These are phyloP conservation scores for Tetracladium marchalianum DNA, from an alignment of 495 filamentous ascomycete genomes.

Conservation along the genomic window DNA sequence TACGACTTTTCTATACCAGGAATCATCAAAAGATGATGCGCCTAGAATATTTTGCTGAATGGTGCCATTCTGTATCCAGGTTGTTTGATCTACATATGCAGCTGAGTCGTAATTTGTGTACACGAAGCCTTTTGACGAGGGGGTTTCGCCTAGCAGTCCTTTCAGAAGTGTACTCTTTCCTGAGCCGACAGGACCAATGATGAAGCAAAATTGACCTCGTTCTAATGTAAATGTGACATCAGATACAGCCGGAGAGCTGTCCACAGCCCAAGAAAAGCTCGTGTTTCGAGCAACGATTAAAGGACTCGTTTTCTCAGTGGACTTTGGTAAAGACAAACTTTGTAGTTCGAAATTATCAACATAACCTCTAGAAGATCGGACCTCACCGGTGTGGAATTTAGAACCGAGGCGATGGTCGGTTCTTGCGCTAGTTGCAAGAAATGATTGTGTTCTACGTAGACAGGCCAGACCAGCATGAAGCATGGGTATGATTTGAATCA, in stretches of 20 bases:
- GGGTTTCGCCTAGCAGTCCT: slow-evolving; percentile 39
- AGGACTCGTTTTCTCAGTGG: neutral
- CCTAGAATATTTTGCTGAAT: slow-evolving; percentile 49
- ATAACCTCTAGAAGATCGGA: neutral
- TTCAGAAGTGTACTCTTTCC: slow-evolving; percentile 43
- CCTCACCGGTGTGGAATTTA: neutral
- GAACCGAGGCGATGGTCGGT: slow-evolving; percentile 20
- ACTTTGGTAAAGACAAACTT: neutral
- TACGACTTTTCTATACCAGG: slow-evolving; percentile 53
- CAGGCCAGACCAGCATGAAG: slow-evolving; percentile 27
- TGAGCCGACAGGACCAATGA: slow-evolving; percentile 36
- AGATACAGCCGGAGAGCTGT: neutral
- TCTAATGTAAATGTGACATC: slow-evolving; percentile 7
- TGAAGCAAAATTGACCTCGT: slow-evolving; percentile 6
- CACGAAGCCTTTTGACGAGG: slow-evolving; percentile 19
- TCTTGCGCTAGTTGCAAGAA: slow-evolving; percentile 25
- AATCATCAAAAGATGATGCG: slow-evolving; percentile 40
- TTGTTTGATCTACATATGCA: slow-evolving; percentile 32
- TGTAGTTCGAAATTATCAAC: neutral
- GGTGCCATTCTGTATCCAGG: slow-evolving; percentile 49
- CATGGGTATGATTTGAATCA: slow-evolving; percentile 12
- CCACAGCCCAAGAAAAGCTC: slow-evolving; percentile 9
- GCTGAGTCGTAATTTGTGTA: slow-evolving; percentile 9
- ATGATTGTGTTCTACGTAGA: slow-evolving; percentile 29
- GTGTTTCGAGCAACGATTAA: slow-evolving; percentile 7